A percentile compares a stretch with the other conserved stretches of the same genome.
Conservation (phyloP, 306 rosid genomes). For the Luffa acutangula region DNA sequence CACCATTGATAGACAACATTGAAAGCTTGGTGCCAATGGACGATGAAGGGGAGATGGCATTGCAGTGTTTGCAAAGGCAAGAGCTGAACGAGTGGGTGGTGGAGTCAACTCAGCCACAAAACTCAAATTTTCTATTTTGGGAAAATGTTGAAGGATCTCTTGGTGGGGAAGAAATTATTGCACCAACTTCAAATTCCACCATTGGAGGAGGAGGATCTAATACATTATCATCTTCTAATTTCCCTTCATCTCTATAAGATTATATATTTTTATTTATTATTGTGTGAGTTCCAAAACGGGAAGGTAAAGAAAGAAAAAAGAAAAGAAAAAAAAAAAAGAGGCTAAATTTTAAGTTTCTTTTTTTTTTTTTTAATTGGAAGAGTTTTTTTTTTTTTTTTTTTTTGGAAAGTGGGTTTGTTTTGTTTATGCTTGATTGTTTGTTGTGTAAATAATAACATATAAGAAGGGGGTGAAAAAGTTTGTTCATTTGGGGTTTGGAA, state of each 20-base stretch:
- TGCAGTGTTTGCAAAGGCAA: conserved; percentile 60
- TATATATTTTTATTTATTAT: background rate
- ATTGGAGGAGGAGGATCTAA: conserved; percentile 24
- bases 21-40: conserved; percentile 40
- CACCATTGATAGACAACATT: conserved; percentile 69
- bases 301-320: background rate
- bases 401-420: background rate
- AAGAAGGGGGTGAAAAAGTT: background rate
- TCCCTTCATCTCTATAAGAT: conserved; percentile 57
- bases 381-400: background rate
- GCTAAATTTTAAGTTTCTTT: background rate
- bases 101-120: conserved; percentile 40
- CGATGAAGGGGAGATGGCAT: conserved; percentile 46
- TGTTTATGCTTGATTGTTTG: background rate
- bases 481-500: conserved; percentile 9
- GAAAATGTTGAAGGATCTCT: conserved; percentile 41
- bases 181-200: conserved; percentile 34
- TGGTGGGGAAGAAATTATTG: conserved; percentile 33
- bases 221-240: conserved; percentile 36
- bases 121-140: conserved; percentile 78
- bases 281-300: background rate
- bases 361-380: background rate
- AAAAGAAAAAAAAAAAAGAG: background rate
- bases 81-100: conserved; percentile 69
- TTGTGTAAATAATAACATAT: conserved; percentile 6